phyloP scores from a whole-genome alignment of 192 early-diverging fungal species.

The Thamnidium elegans region DNA sequence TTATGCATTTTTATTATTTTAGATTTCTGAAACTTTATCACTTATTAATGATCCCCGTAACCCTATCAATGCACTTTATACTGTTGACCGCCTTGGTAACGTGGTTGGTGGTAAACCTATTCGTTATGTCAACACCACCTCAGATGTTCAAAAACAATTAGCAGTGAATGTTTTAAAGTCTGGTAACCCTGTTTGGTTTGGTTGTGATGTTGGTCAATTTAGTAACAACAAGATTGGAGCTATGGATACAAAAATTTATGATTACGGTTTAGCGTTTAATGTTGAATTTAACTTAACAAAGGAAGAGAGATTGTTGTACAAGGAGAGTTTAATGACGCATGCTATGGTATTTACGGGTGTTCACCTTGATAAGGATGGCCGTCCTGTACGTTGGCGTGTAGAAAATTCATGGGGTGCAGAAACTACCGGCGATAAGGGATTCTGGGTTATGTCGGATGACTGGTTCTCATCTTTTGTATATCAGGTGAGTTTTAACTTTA shows the following conservation, averaged over 20 bases:
- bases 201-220: conserved; percentile 73
- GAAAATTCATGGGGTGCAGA: conserved; percentile 55
- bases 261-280: conserved; percentile 67
- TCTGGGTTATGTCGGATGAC: conserved; percentile 71
- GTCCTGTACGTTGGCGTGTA: conserved; percentile 70
- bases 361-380: conserved; percentile 59
- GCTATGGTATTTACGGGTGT: conserved; percentile 81
- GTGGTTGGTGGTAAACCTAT: conserved; percentile 62
- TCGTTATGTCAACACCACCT: conserved; percentile 63
- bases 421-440: conserved; percentile 69
- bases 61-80: conserved; percentile 57
- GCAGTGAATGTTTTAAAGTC: conserved; percentile 56
- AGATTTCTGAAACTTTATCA: conserved; percentile 59
- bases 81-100: conserved; percentile 72
- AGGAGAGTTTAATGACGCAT: conserved; percentile 76
- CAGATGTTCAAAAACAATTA: conserved; percentile 55
- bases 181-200: conserved; percentile 74
- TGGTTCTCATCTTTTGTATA: conserved; percentile 82
- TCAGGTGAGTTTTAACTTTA: conserved; percentile 35
- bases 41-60: conserved; percentile 77
- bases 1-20: neutral
- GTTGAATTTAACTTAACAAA: conserved; percentile 58
- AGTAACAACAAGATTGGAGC: conserved; percentile 50
- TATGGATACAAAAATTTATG: conserved; percentile 60
- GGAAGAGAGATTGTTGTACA: conserved; percentile 65